Conservation (phyloP, 768 basidiomycete genomes). For the Suillus decipiens region DNA sequence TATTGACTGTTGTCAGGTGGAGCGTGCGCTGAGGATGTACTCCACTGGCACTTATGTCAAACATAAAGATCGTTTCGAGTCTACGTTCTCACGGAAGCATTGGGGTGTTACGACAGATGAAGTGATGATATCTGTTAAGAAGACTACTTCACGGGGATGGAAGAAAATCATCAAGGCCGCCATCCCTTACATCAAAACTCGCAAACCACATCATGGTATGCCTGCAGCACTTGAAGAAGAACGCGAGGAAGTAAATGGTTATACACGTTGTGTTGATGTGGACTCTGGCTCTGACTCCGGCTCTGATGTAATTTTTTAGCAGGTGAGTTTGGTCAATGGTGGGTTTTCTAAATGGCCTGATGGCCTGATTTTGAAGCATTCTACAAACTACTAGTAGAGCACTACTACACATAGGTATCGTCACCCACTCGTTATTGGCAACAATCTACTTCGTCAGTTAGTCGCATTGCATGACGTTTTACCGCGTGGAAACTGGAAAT, state of each 20-base stretch:
- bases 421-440: background rate
- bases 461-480: background rate
- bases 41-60: background rate
- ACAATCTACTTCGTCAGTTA: background rate
- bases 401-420: background rate
- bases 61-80: background rate
- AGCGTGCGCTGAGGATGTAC: background rate
- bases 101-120: background rate
- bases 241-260: background rate
- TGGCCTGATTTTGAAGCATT: background rate
- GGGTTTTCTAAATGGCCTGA: background rate
- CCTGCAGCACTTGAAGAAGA: background rate
- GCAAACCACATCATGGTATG: background rate
- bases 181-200: background rate
- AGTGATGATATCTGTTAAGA: background rate
- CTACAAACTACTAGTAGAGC: background rate
- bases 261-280: background rate
- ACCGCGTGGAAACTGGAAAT: background rate
- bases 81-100: constrained; percentile 3
- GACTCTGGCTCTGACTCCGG: background rate
- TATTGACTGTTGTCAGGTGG: background rate
- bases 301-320: background rate
- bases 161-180: background rate
- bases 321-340: background rate
- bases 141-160: background rate